phyloP scores from a whole-genome alignment of 2,329 filamentous ascomycete species.

The Ophiocordyceps australis region DNA sequence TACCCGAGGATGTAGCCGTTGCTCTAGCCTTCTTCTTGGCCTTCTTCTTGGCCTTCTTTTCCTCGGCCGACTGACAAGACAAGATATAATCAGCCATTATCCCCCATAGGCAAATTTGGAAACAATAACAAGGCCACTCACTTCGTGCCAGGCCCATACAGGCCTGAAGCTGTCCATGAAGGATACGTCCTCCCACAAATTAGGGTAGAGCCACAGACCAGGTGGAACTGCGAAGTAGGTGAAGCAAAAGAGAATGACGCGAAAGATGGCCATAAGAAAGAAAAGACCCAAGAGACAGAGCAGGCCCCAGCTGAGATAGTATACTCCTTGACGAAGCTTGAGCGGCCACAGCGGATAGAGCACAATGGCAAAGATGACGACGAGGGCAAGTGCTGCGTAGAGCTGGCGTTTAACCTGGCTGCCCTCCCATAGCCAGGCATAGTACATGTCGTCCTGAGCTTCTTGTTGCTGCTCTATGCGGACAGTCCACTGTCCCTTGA shows the following conservation, averaged over 20 bases:
- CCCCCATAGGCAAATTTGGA: too few species aligned
- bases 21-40: conserved; percentile 39
- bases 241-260: conserved; percentile 81
- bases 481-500: conserved; percentile 94
- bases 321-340: conserved; percentile 78
- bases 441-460: conserved; percentile 72
- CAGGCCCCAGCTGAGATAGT: conserved; percentile 93
- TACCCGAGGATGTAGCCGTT: conserved; percentile 15
- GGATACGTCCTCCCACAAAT: conserved; percentile 94
- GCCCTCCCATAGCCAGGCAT: conserved; percentile 92
- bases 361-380: conserved; percentile 72
- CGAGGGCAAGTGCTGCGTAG: conserved; percentile 68
- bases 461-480: conserved; percentile 94
- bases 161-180: conserved; percentile 96
- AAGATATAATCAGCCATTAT: background rate
- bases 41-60: conserved; percentile 10
- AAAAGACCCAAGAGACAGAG: conserved; percentile 79
- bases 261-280: conserved; percentile 95
- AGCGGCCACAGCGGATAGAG: conserved; percentile 95
- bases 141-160: conserved; percentile 96
- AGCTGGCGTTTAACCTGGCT: conserved; percentile 87
- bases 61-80: conserved; percentile 4
- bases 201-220: conserved; percentile 95
- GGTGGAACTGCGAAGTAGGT: conserved; percentile 75
- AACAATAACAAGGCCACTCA: conserved; percentile 27